phyloP scores from a whole-genome alignment of 768 basidiomycete species.

The Strobilomyces confusus region DNA sequence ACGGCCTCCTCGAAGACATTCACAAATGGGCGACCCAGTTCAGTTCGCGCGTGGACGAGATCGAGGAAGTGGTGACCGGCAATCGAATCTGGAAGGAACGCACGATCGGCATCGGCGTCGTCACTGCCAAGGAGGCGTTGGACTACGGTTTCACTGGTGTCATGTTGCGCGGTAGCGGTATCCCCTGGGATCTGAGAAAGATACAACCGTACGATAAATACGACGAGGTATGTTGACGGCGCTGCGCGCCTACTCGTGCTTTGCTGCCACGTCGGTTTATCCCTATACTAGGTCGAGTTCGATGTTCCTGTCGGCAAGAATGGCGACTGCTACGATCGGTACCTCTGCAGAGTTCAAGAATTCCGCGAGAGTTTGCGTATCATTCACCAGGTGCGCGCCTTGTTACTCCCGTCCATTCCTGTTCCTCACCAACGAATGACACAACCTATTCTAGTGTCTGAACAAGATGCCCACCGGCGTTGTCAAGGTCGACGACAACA shows the following conservation, averaged over 20 bases:
- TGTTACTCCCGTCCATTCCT: background rate
- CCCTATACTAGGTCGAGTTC: constrained; percentile 73
- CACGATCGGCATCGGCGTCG: constrained; percentile 84
- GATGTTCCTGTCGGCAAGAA: constrained; percentile 96
- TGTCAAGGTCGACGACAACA: constrained; percentile 95
- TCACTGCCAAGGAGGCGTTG: constrained; percentile 88
- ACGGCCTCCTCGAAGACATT: constrained; percentile 98
- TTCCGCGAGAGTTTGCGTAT: constrained; percentile 94
- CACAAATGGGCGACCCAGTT: constrained; percentile 98
- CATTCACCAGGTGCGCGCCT: constrained; percentile 58
- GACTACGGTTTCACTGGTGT: constrained; percentile 95
- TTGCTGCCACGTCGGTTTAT: background rate
- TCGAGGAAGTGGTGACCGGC: constrained; percentile 95
- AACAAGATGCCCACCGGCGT: constrained; percentile 96
- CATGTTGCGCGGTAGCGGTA: constrained; percentile 91
- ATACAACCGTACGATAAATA: constrained; percentile 95
- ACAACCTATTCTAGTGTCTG: constrained; percentile 59
- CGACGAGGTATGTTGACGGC: constrained; percentile 58
- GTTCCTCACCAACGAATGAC: background rate
- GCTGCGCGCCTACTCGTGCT: background rate
- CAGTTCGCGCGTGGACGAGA: constrained; percentile 84
- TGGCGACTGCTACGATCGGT: constrained; percentile 97
- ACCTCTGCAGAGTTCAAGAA: constrained; percentile 96
- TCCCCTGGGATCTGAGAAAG: constrained; percentile 94
- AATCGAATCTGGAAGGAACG: constrained; percentile 99